These are phyloP conservation scores for Microdochium paspali DNA, from an alignment of 2,329 filamentous ascomycete genomes.

Conservation along the genomic window DNA sequence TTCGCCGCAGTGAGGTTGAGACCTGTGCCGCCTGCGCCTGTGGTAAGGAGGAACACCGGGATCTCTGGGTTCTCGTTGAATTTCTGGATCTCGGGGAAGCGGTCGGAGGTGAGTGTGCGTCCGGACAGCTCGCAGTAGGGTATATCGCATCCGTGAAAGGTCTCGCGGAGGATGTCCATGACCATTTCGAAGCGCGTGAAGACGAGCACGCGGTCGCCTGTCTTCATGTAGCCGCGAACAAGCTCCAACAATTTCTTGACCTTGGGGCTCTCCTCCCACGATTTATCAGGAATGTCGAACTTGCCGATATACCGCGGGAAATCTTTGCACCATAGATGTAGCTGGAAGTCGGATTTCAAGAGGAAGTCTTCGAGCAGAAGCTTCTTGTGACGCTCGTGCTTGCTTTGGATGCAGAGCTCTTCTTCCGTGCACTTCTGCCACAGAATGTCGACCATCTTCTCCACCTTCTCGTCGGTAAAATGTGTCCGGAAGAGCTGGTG, in stretches of 20 bases:
- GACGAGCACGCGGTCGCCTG: constrained; percentile 79
- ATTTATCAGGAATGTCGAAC: constrained; percentile 43
- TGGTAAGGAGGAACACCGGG: constrained; percentile 86
- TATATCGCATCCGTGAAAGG: constrained; percentile 64
- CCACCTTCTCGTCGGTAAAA: constrained; percentile 66
- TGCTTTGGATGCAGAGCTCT: constrained; percentile 29
- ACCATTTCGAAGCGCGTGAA: constrained; percentile 92
- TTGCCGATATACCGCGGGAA: constrained; percentile 40
- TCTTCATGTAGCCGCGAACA: constrained; percentile 60
- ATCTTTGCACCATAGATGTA: constrained; percentile 56
- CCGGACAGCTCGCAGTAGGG: constrained; percentile 82
- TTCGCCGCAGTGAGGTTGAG: constrained; percentile 95
- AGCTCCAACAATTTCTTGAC: constrained; percentile 72
- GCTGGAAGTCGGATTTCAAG: constrained; percentile 52
- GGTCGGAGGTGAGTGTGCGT: constrained; percentile 67
- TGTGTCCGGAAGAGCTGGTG: constrained; percentile 77
- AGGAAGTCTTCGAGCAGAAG: constrained; percentile 48
- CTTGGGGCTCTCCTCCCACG: constrained; percentile 65
- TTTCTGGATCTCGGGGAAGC: constrained; percentile 80
- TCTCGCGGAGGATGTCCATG: constrained; percentile 80
- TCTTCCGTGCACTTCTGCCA: constrained; percentile 56
- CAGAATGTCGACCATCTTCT: constrained; percentile 69
- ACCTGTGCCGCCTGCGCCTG: constrained; percentile 89
- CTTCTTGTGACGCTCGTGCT: constrained; percentile 36
- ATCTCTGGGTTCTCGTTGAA: constrained; percentile 72